phyloP scores from a whole-genome alignment of 495 filamentous ascomycete species.

The Hypoxylon lienhwacheense region DNA sequence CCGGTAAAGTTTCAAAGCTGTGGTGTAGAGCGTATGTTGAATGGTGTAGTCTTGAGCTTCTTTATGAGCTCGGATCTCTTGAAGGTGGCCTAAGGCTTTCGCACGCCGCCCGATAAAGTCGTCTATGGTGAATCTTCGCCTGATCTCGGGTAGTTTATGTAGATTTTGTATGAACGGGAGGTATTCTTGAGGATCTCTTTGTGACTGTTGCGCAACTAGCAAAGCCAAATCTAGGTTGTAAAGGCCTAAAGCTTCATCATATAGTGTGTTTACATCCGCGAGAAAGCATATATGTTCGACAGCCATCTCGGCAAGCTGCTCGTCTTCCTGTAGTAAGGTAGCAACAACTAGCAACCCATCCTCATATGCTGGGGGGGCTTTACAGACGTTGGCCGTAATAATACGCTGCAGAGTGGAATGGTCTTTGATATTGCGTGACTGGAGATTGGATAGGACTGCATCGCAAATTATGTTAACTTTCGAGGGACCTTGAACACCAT shows the following conservation, averaged over 20 bases:
- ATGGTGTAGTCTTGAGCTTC: slow-evolving; percentile 72
- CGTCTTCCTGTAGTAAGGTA: slow-evolving; percentile 65
- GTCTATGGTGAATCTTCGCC: slow-evolving; percentile 82
- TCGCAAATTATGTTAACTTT: slow-evolving; percentile 91
- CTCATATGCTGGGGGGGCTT: slow-evolving; percentile 84
- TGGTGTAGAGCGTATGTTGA: slow-evolving; percentile 76
- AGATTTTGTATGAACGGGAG: slow-evolving; percentile 89
- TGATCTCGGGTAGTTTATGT: slow-evolving; percentile 67
- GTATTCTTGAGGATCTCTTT: slow-evolving; percentile 94
- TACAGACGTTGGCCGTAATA: slow-evolving; percentile 93
- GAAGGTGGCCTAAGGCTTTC: slow-evolving; percentile 79
- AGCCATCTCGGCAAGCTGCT: slow-evolving; percentile 74
- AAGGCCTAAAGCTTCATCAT: slow-evolving; percentile 83
- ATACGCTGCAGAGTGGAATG: slow-evolving; percentile 72
- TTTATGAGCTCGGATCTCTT: slow-evolving; percentile 65
- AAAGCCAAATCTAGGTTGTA: slow-evolving; percentile 90
- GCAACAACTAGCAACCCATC: slow-evolving; percentile 80
- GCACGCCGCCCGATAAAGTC: slow-evolving; percentile 72
- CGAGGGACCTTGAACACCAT: slow-evolving; percentile 39
- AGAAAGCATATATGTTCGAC: slow-evolving; percentile 97
- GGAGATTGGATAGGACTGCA: slow-evolving; percentile 71
- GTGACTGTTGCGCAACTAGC: slow-evolving; percentile 90
- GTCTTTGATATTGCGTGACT: slow-evolving; percentile 63
- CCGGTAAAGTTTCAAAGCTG: slow-evolving; percentile 79
- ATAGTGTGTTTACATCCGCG: slow-evolving; percentile 89